Evolutionary conservation across 2,329 filamentous ascomycete species (phyloP).

Genomic region (Myriosclerotinia scirpicola): DNA sequence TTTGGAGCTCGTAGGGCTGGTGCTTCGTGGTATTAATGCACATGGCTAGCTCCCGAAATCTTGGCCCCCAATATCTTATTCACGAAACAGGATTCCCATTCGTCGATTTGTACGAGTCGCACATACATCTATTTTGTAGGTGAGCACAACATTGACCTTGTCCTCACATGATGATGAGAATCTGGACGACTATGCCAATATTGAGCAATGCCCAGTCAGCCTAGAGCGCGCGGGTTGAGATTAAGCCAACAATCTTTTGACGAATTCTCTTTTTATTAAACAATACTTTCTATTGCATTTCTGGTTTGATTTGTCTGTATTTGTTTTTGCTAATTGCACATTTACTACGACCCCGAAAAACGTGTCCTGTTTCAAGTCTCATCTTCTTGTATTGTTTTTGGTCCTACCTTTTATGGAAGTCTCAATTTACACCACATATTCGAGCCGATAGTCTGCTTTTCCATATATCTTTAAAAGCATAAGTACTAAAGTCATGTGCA

Average conservation of each 20-base stretch:
- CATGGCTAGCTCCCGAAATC: neutral
- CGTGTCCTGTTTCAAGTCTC: neutral
- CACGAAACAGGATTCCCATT: neutral
- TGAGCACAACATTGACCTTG: neutral
- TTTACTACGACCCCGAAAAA: neutral
- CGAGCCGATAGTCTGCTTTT: neutral
- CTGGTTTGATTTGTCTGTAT: neutral
- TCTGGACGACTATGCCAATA: neutral
- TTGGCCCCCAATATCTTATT: neutral
- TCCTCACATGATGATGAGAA: neutral
- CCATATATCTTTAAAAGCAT: neutral
- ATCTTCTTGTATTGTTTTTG: neutral
- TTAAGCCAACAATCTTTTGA: neutral
- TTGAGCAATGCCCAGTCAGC: neutral
- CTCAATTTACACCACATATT: too few relatives aligned
- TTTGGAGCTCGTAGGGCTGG: neutral
- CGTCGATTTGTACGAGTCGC: neutral
- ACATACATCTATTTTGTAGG: neutral
- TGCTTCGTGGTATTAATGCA: neutral
- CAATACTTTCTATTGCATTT: neutral
- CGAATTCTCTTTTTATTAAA: neutral
- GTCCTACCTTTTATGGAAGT: neutral
- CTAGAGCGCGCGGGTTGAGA: neutral
- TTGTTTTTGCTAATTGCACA: neutral
- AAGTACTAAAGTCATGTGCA: too few relatives aligned